Evolutionary conservation across 148 eudicot genomes (phyloP).

Genomic region (Amaranthus hypochondriacus): DNA sequence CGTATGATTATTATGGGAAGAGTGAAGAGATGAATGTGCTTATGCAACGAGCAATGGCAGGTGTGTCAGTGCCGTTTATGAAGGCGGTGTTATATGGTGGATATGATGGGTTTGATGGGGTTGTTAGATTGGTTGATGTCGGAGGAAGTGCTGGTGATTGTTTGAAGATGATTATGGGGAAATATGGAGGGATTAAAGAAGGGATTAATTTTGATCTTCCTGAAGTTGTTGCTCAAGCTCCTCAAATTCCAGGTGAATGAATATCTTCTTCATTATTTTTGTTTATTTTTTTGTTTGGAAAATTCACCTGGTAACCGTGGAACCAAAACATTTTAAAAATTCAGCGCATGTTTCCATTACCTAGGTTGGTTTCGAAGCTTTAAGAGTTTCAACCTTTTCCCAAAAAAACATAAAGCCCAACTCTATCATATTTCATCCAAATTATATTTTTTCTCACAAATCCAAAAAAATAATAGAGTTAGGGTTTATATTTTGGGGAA

Average conservation of each 20-base stretch:
- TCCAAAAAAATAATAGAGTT: no score
- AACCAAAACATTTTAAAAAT: no score
- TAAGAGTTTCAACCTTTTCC: no score
- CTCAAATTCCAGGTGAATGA: conserved; percentile 39
- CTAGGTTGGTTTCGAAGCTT: no score
- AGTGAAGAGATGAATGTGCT: conserved; percentile 47
- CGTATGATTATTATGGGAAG: conserved; percentile 45
- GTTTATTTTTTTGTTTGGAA: not conserved
- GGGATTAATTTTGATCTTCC: conserved; percentile 57
- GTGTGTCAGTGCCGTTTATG: conserved; percentile 57
- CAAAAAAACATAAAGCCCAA: no score
- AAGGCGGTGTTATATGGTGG: conserved; percentile 40
- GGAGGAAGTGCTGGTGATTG: conserved; percentile 66
- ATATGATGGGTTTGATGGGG: conserved; percentile 47
- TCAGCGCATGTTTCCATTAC: no score
- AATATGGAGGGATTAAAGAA: conserved; percentile 34
- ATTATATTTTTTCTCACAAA: no score
- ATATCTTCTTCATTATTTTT: not conserved
- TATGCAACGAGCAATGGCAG: conserved; percentile 55
- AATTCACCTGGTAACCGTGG: no score
- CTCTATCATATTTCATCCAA: no score
- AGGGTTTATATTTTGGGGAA: no score
- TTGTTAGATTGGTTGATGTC: conserved; percentile 47
- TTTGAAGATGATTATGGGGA: conserved; percentile 45
- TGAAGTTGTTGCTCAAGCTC: conserved; percentile 55